Percentiles rank a stretch among this genome's conserved stretches.
Conservation (phyloP, 345 rosid species). For the Chamaenerion angustifolium region DNA sequence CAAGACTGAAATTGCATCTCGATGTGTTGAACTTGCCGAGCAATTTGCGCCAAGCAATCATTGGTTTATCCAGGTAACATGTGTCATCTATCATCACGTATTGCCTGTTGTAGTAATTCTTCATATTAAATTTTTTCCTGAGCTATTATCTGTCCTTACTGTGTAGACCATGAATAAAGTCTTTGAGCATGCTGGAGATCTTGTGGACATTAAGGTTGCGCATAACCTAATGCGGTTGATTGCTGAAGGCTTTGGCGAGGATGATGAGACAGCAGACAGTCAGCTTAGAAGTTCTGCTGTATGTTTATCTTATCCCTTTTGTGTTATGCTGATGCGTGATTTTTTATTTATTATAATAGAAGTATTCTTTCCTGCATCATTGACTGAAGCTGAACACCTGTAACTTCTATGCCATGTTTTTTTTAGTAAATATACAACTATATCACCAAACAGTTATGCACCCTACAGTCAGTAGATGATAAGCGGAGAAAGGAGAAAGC, state of each 20-base stretch:
- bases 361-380: no score
- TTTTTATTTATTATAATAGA: no score
- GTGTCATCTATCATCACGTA: neutral
- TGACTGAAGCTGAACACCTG: no score
- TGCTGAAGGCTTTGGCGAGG: conserved; percentile 97
- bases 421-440: no score
- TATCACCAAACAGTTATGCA: no score
- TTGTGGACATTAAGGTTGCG: conserved; percentile 85
- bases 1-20: conserved; percentile 95
- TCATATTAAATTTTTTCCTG: conserved; percentile 1
- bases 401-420: no score
- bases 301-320: conserved; percentile 18
- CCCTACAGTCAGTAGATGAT: no score
- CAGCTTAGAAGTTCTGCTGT: conserved; percentile 94
- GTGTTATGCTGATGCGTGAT: neutral
- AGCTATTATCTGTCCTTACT: neutral
- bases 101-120: conserved; percentile 7
- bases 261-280: conserved; percentile 71
- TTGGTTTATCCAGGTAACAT: conserved; percentile 90
- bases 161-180: conserved; percentile 80
- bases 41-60: conserved; percentile 98
- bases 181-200: conserved; percentile 95
- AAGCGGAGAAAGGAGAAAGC: no score
- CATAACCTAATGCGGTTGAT: conserved; percentile 92
- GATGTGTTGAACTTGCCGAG: conserved; percentile 89